Evolutionary conservation across 73 alveolate species (phyloP).

Genomic region (Paramecium sexaurelia): DNA sequence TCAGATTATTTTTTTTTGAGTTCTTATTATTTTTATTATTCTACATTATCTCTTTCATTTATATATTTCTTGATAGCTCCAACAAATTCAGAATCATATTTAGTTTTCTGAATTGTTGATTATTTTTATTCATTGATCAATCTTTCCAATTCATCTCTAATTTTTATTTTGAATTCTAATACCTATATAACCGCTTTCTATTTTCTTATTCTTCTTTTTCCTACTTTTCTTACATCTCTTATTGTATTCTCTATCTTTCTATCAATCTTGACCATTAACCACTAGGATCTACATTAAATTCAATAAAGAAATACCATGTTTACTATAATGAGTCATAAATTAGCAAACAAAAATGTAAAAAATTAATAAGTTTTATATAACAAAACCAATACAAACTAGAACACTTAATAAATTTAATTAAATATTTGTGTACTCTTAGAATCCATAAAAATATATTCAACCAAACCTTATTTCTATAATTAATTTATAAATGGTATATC

Average conservation of each 20-base stretch:
- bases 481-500: too few relatives aligned
- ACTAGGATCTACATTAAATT: neutral
- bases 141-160: slow-evolving; percentile 26
- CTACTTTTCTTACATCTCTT: neutral
- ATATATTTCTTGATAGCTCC: neutral
- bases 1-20: neutral
- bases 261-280: slow-evolving; percentile 53
- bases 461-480: too few relatives aligned
- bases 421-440: neutral
- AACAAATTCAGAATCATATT: neutral
- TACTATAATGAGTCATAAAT: slow-evolving; percentile 44
- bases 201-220: slow-evolving; percentile 43
- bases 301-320: neutral
- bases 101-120: neutral
- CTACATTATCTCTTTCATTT: neutral
- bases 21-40: neutral
- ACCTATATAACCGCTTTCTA: slow-evolving; percentile 47
- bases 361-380: neutral
- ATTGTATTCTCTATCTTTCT: neutral
- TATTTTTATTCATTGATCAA: neutral
- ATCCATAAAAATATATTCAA: too few relatives aligned
- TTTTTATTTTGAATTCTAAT: neutral
- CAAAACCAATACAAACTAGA: neutral
- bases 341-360: neutral
- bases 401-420: neutral